Conservation (phyloP, 1,284 basidiomycete species). For the Sporisorium reilianum region DNA sequence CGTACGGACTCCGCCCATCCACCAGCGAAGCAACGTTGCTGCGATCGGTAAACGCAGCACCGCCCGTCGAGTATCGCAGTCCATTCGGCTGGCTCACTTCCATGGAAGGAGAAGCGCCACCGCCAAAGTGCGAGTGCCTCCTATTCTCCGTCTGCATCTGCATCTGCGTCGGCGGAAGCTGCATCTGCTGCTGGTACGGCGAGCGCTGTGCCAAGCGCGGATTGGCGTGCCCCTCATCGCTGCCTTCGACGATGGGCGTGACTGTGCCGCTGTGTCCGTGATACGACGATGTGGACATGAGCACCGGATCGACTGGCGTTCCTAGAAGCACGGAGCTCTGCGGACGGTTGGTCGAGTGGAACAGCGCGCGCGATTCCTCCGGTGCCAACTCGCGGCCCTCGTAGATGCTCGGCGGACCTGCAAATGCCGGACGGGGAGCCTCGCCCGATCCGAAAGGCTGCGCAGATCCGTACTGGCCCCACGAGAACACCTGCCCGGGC, state of each 20-base stretch:
- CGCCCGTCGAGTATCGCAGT: conserved; percentile 12
- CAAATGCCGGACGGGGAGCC: conserved; percentile 52
- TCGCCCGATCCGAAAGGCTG: conserved; percentile 44
- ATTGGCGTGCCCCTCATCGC: conserved; percentile 26
- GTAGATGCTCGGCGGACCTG: conserved; percentile 59
- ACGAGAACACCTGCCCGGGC: conserved; percentile 59
- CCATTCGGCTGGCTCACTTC: conserved; percentile 3
- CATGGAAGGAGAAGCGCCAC: conserved; percentile 6
- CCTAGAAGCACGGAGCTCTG: conserved; percentile 46
- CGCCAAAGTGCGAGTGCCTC: conserved; percentile 22
- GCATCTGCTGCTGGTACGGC: conserved; percentile 18
- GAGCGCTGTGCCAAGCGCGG: conserved; percentile 11
- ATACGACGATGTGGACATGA: conserved; percentile 29
- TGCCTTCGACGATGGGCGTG: conserved; percentile 38
- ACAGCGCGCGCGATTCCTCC: conserved; percentile 50
- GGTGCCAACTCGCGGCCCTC: conserved; percentile 47
- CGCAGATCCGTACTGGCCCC: conserved; percentile 55
- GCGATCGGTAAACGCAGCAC: conserved; percentile 11
- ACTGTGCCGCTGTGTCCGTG: conserved; percentile 39
- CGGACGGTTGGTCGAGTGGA: conserved; percentile 53
- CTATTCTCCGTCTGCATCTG: conserved; percentile 22
- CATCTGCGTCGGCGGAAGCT: conserved; percentile 3
- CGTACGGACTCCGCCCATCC: conserved; percentile 16
- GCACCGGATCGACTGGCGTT: conserved; percentile 34
- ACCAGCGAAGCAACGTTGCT: conserved; percentile 20